Conservation (phyloP, 2,329 filamentous ascomycete species). For the Phialophora macrospora region DNA sequence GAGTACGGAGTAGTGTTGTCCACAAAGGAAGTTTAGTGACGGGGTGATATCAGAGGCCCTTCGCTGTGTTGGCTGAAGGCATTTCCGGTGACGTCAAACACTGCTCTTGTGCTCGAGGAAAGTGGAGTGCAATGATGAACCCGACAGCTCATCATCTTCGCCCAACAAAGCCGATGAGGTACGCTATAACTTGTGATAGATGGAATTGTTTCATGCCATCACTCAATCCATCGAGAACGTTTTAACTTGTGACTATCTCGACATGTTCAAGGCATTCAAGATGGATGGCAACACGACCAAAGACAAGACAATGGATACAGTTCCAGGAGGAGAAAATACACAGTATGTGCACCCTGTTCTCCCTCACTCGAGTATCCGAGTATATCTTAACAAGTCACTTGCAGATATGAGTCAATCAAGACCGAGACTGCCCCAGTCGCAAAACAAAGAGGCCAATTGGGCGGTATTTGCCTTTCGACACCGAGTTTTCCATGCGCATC, state of each 20-base stretch:
- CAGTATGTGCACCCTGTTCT: conserved; percentile 50
- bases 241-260: conserved; percentile 38
- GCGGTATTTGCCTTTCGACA: conserved; percentile 47
- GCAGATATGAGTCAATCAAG: conserved; percentile 63
- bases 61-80: not conserved
- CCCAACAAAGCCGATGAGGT: conserved; percentile 15
- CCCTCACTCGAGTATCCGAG: not conserved
- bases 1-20: too few species aligned
- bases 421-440: conserved; percentile 56
- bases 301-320: conserved; percentile 61
- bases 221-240: conserved; percentile 37
- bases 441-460: conserved; percentile 63
- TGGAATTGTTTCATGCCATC: conserved; percentile 38
- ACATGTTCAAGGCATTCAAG: conserved; percentile 31
- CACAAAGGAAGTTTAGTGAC: too few species aligned
- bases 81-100: conserved; percentile 7
- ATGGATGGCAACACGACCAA: conserved; percentile 21
- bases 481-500: conserved; percentile 9
- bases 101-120: not conserved
- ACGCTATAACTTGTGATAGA: conserved; percentile 24
- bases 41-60: too few species aligned
- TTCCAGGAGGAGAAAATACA: conserved; percentile 63
- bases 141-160: conserved; percentile 4
- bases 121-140: conserved; percentile 4
- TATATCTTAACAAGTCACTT: not conserved